A percentile compares a stretch with the other conserved stretches of the same genome.
Conservation (phyloP, 2,329 filamentous ascomycete genomes). For the Colletotrichum musae region DNA sequence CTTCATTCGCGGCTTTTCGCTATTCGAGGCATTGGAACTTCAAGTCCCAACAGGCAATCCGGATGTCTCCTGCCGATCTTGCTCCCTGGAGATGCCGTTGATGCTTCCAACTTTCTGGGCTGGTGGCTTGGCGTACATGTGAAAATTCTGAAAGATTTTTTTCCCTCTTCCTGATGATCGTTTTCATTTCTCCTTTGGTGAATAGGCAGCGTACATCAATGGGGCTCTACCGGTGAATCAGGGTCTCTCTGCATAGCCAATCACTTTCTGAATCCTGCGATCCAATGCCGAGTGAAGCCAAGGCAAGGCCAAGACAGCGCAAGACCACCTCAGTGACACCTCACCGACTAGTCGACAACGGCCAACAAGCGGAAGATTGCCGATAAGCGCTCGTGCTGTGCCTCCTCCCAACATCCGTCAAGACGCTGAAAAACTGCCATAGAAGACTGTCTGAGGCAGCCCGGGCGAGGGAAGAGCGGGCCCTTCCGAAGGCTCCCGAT, state of each 20-base stretch:
- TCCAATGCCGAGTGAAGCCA: background rate
- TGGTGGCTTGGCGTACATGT: constrained; percentile 36
- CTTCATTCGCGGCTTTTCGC: constrained; percentile 9
- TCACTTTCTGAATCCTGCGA: constrained; percentile 8
- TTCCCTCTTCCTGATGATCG: background rate
- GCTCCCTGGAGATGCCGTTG: constrained; percentile 4
- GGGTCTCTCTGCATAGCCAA: background rate
- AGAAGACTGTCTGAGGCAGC: constrained; percentile 14
- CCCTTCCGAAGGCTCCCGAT: constrained; percentile 39
- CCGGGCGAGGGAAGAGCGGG: constrained; percentile 31
- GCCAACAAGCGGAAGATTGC: background rate
- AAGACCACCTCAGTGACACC: too few species aligned
- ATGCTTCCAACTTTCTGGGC: constrained; percentile 26
- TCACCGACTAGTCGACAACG: background rate
- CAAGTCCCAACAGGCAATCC: constrained; percentile 24
- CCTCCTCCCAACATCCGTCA: constrained; percentile 12
- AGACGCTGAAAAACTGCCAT: constrained; percentile 21
- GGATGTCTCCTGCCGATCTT: constrained; percentile 35
- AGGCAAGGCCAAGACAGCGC: background rate
- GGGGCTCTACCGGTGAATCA: constrained; percentile 15
- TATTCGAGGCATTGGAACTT: background rate
- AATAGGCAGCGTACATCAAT: constrained; percentile 6
- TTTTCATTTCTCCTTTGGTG: constrained; percentile 4
- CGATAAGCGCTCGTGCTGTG: constrained; percentile 11
- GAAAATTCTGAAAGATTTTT: constrained; percentile 20